Base-by-base conservation (phyloP, 805 yeast species). In the Candida ficus region DNA sequence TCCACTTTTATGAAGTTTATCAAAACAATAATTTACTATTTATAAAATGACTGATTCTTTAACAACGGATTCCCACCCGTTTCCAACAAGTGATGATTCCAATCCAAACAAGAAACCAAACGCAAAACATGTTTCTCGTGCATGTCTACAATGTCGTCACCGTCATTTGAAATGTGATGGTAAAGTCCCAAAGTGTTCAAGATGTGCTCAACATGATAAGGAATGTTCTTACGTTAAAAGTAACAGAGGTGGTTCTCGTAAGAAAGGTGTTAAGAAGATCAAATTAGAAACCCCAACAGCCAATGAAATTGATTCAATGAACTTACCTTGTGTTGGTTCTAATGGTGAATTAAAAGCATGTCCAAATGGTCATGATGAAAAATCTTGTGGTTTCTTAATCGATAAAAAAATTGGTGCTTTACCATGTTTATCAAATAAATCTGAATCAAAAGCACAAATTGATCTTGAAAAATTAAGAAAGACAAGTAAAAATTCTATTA, bases 161-260 rank as follows among this genome's bases (percentile, higher is more conserved):
- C 56, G 76, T 22, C 80, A 74, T 53, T 47, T 71, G 41, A 73
- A 71, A 46, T 74, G 80, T 49, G 74, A 69, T 42, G 79, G 79
- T 0, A 55, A 53, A 19, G 60, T 62, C 9, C 79, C 80, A 1
- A 49, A 47, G 12, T 74, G 80, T 52, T 53, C 59, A 7, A 54
- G 75, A 37, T 74, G 80, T 45, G 44, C 39, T 4, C 59, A 59
- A 39, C 35, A 53, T 4, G 35, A 38, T 9, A 62, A 61, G 42
- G 63, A 55, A 0, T 74, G 80, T 42, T 64, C 63, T 1, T 74
- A 71, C 47, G 78, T 74, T 5, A 71, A 70, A 49, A 70, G 76
- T 44, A 67, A 72, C 31, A 55, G 80, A 45, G 80, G 80, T 29
- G 80, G 80, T 1, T 68, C 77, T 7, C 55, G 80, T 33, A 70